Base-by-base conservation (phyloP, 805 yeast genomes). In the Candida fluviatilis region DNA sequence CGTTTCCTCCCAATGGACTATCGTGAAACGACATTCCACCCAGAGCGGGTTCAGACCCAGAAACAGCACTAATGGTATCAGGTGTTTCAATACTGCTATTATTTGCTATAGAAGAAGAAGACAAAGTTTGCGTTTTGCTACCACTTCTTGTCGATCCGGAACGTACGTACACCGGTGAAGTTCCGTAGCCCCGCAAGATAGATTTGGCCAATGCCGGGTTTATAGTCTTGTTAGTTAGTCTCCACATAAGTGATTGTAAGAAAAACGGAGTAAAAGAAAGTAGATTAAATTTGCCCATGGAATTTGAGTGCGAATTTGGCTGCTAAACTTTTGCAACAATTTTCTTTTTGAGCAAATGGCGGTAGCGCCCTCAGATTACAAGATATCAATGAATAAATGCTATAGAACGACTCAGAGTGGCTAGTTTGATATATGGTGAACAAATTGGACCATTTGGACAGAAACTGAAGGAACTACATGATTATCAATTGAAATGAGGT, bases 171-270 rank as follows among this genome's bases (percentile, higher is more conserved):
- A 33, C 28, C 3, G 35, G 35, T 7, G 35, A 18, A 18, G 11
- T 18, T 5, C 27, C 35, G 18, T 33, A 33, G 5, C 35, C 35
- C 11, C 35, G 7, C 13, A 33, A 15, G 11, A 33, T 33, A 6
- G 27, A 17, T 28, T n/a, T 33, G 5, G 35, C 28, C 18, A 33
- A 33, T 10, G 27, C 35, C 14, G 35, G 35, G 18, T 33, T 33
- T 16, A 33, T 13, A n/a, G 35, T 21, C 15, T 33, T 33, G 15
- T 33, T 33, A 14, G 35, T 33, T 16, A 33, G 23, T 33, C 18
- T 21, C 35, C 35, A 33, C 35, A 33, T 33, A 8, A 28, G 7
- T 13, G 13, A n/a, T n/a, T n/a, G n/a, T n/a, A n/a, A n/a, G n/a
- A n/a, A n/a, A n/a, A n/a, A n/a, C n/a, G n/a, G n/a, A n/a, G n/a